A percentile compares a stretch with the other conserved stretches of the same genome.
Evolutionary conservation across 805 yeast species (phyloP).

Genomic region (Schwanniomyces polymorphus): DNA sequence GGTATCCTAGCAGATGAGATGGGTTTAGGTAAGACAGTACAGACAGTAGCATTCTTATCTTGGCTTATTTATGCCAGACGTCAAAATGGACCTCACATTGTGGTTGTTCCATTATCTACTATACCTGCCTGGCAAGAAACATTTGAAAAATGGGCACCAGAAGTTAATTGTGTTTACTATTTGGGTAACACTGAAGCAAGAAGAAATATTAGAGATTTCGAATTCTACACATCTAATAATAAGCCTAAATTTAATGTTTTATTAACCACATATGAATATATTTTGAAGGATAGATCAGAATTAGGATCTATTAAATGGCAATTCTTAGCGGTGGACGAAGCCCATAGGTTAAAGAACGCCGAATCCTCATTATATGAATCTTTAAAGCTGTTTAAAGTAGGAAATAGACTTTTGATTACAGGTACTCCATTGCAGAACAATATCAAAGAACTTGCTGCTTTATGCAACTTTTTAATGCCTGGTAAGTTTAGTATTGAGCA

Average conservation of each 20-base stretch:
- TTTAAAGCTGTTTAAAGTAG: constrained; percentile 74
- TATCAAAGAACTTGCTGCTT: constrained; percentile 91
- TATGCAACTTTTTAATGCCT: constrained; percentile 94
- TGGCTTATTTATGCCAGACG: constrained; percentile 95
- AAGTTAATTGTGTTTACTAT: constrained; percentile 86
- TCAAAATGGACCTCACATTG: constrained; percentile 96
- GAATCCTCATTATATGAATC: constrained; percentile 93
- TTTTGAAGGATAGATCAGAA: constrained; percentile 81
- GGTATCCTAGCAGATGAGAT: constrained; percentile 98
- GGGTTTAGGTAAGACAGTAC: constrained; percentile 98
- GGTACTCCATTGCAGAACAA: constrained; percentile 98
- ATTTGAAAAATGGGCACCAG: constrained; percentile 97
- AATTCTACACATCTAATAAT: constrained; percentile 64
- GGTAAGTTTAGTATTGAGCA: constrained; percentile 87
- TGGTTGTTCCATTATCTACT: constrained; percentile 94
- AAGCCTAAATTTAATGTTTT: constrained; percentile 90
- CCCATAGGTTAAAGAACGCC: constrained; percentile 92
- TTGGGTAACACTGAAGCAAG: constrained; percentile 91
- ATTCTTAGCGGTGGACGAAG: constrained; percentile 96
- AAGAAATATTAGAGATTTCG: constrained; percentile 77
- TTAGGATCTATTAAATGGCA: constrained; percentile 91
- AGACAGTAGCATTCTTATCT: constrained; percentile 89
- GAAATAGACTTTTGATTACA: constrained; percentile 85
- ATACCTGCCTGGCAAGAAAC: constrained; percentile 99
- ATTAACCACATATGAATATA: constrained; percentile 94